A percentile compares a stretch with the other conserved stretches of the same genome.
These are phyloP conservation scores for Talaromyces pinophilus DNA, from an alignment of 2,329 filamentous ascomycete species.

Conservation along the genomic window DNA sequence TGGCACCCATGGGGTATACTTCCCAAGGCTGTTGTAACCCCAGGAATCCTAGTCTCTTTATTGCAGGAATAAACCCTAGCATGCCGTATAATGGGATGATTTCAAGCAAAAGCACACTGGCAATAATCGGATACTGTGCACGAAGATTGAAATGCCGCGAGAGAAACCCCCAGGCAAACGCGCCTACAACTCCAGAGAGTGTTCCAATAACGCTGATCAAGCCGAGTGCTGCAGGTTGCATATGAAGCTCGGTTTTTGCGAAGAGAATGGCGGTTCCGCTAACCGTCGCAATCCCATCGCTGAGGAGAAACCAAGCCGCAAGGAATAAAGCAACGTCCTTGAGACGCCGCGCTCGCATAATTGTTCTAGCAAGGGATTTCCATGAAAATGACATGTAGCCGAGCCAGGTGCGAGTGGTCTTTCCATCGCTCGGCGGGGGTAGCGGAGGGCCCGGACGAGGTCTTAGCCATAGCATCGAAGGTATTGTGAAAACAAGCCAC, in stretches of 20 bases:
- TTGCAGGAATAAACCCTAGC: conserved; percentile 79
- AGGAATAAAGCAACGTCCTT: conserved; percentile 84
- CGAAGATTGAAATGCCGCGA: conserved; percentile 68
- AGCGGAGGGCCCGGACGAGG: conserved; percentile 85
- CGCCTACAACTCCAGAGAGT: conserved; percentile 77
- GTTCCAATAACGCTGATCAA: conserved; percentile 94
- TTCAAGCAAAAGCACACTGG: conserved; percentile 89
- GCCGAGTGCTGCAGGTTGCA: conserved; percentile 83
- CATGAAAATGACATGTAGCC: conserved; percentile 81
- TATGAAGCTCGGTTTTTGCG: conserved; percentile 87
- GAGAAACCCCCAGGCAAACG: conserved; percentile 83
- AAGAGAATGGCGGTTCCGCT: conserved; percentile 94
- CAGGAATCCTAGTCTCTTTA: conserved; percentile 71
- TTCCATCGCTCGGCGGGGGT: conserved; percentile 42
- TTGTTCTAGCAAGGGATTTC: conserved; percentile 79
- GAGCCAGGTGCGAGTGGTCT: conserved; percentile 57
- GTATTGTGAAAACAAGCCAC: conserved; percentile 92
- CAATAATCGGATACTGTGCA: conserved; percentile 84
- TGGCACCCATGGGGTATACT: conserved; percentile 87
- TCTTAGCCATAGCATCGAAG: conserved; percentile 82
- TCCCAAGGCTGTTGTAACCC: conserved; percentile 95
- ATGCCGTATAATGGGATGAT: conserved; percentile 90
- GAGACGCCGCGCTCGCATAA: conserved; percentile 70
- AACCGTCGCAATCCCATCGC: conserved; percentile 90
- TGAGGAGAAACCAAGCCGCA: conserved; percentile 89